Percentiles rank a stretch among this genome's conserved stretches.
phyloP scores from a whole-genome alignment of 352 stramenopile species.

The Pythium scleroteichum region DNA sequence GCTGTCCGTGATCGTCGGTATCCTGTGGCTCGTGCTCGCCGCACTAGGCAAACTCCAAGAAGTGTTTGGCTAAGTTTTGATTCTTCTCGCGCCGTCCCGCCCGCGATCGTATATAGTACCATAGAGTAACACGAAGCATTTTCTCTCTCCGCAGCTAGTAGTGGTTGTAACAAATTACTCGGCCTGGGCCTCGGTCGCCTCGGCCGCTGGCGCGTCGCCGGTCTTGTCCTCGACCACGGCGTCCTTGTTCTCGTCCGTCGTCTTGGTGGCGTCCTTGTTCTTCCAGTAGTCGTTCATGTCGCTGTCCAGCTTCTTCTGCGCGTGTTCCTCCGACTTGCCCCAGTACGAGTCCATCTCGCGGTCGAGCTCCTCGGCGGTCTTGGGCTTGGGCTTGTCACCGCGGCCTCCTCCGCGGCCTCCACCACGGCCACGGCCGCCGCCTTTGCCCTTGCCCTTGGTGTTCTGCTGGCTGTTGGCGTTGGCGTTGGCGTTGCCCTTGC shows the following conservation, averaged over 20 bases:
- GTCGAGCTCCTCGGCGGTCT: slow-evolving; percentile 79
- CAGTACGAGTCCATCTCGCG: slow-evolving; percentile 88
- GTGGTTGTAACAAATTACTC: no score
- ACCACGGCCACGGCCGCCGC: slow-evolving; percentile 14
- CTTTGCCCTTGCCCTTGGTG: slow-evolving; percentile 15
- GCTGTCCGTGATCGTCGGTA: slow-evolving; percentile 80
- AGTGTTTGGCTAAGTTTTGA: slow-evolving; percentile 57
- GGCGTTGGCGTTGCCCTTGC: slow-evolving; percentile 21
- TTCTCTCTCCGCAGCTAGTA: background rate
- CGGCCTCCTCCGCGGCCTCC: slow-evolving; percentile 31
- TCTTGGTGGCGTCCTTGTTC: slow-evolving; percentile 54
- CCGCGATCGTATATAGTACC: slow-evolving; percentile 20
- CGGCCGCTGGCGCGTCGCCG: slow-evolving; percentile 23
- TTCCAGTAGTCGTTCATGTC: slow-evolving; percentile 92
- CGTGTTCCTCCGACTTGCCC: slow-evolving; percentile 85
- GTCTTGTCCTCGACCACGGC: slow-evolving; percentile 26
- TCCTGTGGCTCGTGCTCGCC: slow-evolving; percentile 81
- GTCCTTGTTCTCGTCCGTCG: slow-evolving; percentile 15
- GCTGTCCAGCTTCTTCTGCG: slow-evolving; percentile 77
- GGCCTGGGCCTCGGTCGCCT: slow-evolving; percentile 17
- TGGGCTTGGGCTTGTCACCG: slow-evolving; percentile 63
- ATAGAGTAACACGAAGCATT: slow-evolving; percentile 11
- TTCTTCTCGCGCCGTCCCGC: no score
- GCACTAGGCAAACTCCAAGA: slow-evolving; percentile 76
- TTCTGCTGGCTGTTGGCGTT: background rate